Conservation (phyloP, 805 yeast genomes). For the Ogataea polymorpha region DNA sequence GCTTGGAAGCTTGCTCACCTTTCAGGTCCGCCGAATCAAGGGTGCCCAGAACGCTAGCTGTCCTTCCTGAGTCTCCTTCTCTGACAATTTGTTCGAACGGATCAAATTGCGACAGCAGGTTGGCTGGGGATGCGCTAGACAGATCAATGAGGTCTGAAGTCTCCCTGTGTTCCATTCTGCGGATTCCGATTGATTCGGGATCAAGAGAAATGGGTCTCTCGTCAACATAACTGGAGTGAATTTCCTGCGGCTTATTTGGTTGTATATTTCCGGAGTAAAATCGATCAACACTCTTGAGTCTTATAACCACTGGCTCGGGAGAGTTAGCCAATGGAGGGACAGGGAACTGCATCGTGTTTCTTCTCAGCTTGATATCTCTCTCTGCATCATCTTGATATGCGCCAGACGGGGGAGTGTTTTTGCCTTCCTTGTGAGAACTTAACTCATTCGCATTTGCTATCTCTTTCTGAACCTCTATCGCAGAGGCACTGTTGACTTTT, state of each 20-base stretch:
- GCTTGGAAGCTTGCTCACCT: constrained; percentile 8
- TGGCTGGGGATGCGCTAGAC: not conserved
- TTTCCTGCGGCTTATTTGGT: not conserved
- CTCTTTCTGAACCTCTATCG: constrained; percentile 1
- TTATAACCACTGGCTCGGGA: constrained; percentile 1
- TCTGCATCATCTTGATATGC: not conserved
- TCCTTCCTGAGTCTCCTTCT: constrained; percentile 3
- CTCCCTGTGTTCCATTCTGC: not conserved
- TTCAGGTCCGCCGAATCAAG: constrained; percentile 3
- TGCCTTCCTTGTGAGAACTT: not conserved
- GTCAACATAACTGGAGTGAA: constrained; percentile 16
- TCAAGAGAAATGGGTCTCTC: constrained; percentile 1
- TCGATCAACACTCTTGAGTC: constrained; percentile 12
- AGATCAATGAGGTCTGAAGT: not conserved
- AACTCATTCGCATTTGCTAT: not conserved
- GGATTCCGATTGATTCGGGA: not conserved
- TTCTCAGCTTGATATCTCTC: constrained; percentile 2
- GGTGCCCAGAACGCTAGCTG: not conserved
- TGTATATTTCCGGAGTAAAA: constrained; percentile 1
- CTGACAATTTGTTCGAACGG: constrained; percentile 3
- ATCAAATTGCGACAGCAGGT: not conserved
- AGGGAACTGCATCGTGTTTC: constrained; percentile 20
- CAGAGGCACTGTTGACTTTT: constrained; percentile 14
- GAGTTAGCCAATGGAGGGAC: not conserved
- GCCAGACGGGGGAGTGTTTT: too few relatives aligned